Evolutionary conservation across 2,329 filamentous ascomycete genomes (phyloP).

Genomic region (Ascochyta clinopodiicola): DNA sequence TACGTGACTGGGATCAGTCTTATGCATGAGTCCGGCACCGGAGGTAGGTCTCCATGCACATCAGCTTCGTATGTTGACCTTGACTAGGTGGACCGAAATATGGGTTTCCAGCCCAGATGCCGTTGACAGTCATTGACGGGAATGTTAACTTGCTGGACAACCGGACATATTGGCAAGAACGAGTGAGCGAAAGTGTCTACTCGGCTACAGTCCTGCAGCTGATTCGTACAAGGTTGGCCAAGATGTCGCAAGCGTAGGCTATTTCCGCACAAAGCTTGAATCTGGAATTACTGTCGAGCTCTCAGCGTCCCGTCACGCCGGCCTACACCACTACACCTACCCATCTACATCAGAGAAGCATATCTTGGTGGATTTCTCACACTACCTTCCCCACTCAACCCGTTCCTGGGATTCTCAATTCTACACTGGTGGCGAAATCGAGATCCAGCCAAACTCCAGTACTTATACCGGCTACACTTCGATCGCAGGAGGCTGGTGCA

Average conservation of each 20-base stretch:
- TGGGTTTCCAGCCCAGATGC: constrained; percentile 51
- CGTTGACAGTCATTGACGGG: constrained; percentile 47
- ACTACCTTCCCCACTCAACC: constrained; percentile 47
- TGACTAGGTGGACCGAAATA: constrained; percentile 44
- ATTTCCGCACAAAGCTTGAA: constrained; percentile 45
- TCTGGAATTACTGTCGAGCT: constrained; percentile 47
- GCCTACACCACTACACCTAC: constrained; percentile 47
- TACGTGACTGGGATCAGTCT: constrained; percentile 50
- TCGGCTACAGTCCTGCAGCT: not conserved
- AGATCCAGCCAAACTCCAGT: constrained; percentile 38
- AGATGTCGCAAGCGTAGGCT: constrained; percentile 44
- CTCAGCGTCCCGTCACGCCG: constrained; percentile 47
- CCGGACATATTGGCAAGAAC: constrained; percentile 49
- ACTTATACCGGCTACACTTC: constrained; percentile 44
- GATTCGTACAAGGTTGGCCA: constrained; percentile 30
- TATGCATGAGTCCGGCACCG: constrained; percentile 49
- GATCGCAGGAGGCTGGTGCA: constrained; percentile 47
- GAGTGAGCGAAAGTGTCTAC: constrained; percentile 19
- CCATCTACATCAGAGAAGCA: constrained; percentile 49
- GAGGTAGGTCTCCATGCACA: constrained; percentile 13
- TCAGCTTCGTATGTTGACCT: no score
- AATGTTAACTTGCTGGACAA: constrained; percentile 54
- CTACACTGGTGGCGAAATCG: constrained; percentile 45
- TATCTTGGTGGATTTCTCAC: constrained; percentile 57
- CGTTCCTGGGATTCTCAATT: constrained; percentile 47